These are phyloP conservation scores for Dioszegia crocea DNA, from an alignment of 768 basidiomycete genomes.

Conservation along the genomic window DNA sequence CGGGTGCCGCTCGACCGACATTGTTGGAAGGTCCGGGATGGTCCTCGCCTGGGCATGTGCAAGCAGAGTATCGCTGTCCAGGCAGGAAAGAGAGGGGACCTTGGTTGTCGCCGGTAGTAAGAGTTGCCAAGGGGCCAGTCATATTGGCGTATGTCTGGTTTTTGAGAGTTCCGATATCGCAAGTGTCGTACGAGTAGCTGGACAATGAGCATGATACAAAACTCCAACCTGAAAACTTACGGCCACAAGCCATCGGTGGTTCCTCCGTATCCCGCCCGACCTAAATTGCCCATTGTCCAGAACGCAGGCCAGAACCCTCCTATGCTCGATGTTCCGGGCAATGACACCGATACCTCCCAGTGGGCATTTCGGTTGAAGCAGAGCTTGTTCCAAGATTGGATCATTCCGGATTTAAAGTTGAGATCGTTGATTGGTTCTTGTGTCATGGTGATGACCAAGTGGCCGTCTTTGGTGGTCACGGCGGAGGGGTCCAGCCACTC, in stretches of 20 bases:
- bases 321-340: constrained; percentile 39
- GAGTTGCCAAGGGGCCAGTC: constrained; percentile 36
- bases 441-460: constrained; percentile 69
- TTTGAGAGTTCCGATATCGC: constrained; percentile 40
- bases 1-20: constrained; percentile 72
- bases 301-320: constrained; percentile 56
- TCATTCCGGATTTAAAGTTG: constrained; percentile 56
- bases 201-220: neutral
- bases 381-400: constrained; percentile 69
- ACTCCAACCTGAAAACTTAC: constrained; percentile 47
- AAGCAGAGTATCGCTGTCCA: constrained; percentile 57
- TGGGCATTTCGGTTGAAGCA: constrained; percentile 82
- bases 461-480: constrained; percentile 67
- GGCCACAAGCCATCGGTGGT: constrained; percentile 63
- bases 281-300: constrained; percentile 71
- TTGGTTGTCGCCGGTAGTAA: constrained; percentile 41
- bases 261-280: constrained; percentile 84
- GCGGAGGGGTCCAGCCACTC: constrained; percentile 83
- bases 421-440: constrained; percentile 65
- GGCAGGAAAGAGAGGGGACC: constrained; percentile 48
- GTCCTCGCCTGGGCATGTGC: constrained; percentile 77
- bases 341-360: constrained; percentile 59
- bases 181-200: constrained; percentile 44
- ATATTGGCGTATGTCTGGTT: constrained; percentile 45
- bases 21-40: constrained; percentile 77